These are phyloP conservation scores for Endocladia muricata DNA, from an alignment of 31 red algal genomes.

Conservation along the genomic window DNA sequence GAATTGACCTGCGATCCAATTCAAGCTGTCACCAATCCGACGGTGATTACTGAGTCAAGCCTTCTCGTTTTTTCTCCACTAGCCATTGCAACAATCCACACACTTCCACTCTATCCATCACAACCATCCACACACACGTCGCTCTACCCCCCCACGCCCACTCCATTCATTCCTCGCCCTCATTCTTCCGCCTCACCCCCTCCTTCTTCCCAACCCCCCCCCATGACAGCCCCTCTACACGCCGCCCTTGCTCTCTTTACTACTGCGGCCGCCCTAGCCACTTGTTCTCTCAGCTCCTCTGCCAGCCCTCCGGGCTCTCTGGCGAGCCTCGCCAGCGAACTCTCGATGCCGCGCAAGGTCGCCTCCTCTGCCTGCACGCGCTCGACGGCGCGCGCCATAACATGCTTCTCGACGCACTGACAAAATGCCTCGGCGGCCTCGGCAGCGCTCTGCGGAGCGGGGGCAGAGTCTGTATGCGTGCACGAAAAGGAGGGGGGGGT, in stretches of 20 bases:
- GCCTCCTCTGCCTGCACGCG: not conserved
- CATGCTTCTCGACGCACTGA: not conserved
- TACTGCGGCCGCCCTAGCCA: not conserved
- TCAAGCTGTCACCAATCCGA: too few relatives aligned
- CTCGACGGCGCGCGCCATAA: slow-evolving; percentile 3
- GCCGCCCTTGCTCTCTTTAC: not conserved
- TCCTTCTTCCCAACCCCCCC: not conserved
- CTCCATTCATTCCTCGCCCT: not conserved
- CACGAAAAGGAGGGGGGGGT: not conserved
- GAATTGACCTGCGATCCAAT: too few relatives aligned
- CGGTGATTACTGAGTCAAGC: too few relatives aligned
- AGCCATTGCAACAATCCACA: too few relatives aligned
- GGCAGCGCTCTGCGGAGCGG: not conserved
- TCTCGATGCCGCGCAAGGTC: not conserved
- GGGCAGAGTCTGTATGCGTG: not conserved
- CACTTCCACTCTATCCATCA: too few relatives aligned
- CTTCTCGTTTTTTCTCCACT: too few relatives aligned
- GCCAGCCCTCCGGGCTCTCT: not conserved
- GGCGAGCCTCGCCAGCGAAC: not conserved
- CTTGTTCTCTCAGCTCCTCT: not conserved
- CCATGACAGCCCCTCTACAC: not conserved
- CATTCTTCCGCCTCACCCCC: not conserved
- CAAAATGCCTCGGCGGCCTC: not conserved
- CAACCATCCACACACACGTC: too few relatives aligned
- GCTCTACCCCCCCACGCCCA: not conserved